Evolutionary conservation across 2,329 filamentous ascomycete genomes (phyloP), one percentile per base, ranked within the genome.

Genomic region (Cladosporium sp.): DNA sequence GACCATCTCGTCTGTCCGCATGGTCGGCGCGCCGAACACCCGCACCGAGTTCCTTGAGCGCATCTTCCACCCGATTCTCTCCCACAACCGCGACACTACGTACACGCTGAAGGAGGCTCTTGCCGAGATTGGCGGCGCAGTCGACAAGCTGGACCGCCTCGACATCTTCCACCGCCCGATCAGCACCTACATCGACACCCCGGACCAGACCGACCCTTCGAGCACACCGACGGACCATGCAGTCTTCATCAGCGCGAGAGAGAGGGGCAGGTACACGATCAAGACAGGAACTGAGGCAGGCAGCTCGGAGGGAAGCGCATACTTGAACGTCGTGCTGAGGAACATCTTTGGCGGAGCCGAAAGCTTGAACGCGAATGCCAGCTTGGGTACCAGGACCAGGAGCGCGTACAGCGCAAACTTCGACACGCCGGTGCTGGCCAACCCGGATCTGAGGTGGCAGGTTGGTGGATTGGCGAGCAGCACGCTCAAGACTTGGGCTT

Each of bases 281-380:
- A 95, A 95, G 74, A 95, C 91, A 0, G 93, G 93, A 55, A 97
- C 93, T 8, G 92, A 97, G 67, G 79, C 95, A 43, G 93, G 93
- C 57, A 95, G 95, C 66, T 84, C 89, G 18, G 93, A 98, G 71
- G 93, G 92, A 34, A 95, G 91, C 7, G 92, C 91, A 3, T 97
- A 95, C 66, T 85, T 88, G 59, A 92, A 93, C 60, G 79, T 90
- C 42, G 78, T 92, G 48, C 85, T 90, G 76, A 85, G 93, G 61
- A 98, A 98, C 71, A 80, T 98, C 55, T 89, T 98, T 67, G 93
- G 93, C 48, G 93, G 93, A 37, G 93, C 91, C 19, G 93, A 98
- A 74, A 87, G 86, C 53, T 74, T 98, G 57, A 89, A 88, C 49
- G 75, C 95, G 55, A 92, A 95, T 64, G 91, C 89, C 45, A 91